A percentile compares a stretch with the other conserved stretches of the same genome.
Conservation (phyloP, 2,329 filamentous ascomycete genomes). For the Fusarium domesticum region DNA sequence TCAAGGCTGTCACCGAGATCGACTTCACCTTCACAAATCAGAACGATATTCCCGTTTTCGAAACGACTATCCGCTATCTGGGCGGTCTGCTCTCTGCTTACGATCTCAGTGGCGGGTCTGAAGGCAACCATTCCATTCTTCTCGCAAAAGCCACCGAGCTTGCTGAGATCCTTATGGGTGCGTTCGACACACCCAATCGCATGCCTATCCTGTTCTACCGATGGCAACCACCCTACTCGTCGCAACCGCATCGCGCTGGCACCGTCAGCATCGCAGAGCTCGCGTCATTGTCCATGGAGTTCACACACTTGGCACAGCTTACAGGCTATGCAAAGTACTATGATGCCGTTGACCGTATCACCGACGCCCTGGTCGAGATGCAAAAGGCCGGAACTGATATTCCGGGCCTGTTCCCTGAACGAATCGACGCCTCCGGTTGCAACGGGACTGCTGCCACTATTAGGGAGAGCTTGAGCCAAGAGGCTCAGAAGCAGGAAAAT, state of each 20-base stretch:
- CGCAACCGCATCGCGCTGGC: constrained; percentile 61
- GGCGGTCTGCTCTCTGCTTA: constrained; percentile 84
- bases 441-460: constrained; percentile 49
- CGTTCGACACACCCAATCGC: constrained; percentile 89
- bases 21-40: constrained; percentile 75
- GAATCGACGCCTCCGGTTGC: constrained; percentile 77
- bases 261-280: constrained; percentile 65
- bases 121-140: constrained; percentile 59
- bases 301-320: constrained; percentile 82
- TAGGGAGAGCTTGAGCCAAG: constrained; percentile 31
- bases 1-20: constrained; percentile 65
- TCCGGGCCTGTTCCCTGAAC: constrained; percentile 76
- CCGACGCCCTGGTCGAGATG: constrained; percentile 71
- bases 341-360: constrained; percentile 83
- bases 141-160: constrained; percentile 77
- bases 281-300: constrained; percentile 80
- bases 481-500: constrained; percentile 37
- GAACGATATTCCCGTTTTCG: constrained; percentile 79
- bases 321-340: constrained; percentile 82
- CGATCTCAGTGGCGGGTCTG: constrained; percentile 68
- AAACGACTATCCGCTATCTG: constrained; percentile 87
- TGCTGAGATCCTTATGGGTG: constrained; percentile 74
- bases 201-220: constrained; percentile 83
- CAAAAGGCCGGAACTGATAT: constrained; percentile 67
- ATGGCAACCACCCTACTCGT: constrained; percentile 66